These are phyloP conservation scores for Gossypium rotundifolium DNA, from an alignment of 345 rosid genomes.

Conservation along the genomic window DNA sequence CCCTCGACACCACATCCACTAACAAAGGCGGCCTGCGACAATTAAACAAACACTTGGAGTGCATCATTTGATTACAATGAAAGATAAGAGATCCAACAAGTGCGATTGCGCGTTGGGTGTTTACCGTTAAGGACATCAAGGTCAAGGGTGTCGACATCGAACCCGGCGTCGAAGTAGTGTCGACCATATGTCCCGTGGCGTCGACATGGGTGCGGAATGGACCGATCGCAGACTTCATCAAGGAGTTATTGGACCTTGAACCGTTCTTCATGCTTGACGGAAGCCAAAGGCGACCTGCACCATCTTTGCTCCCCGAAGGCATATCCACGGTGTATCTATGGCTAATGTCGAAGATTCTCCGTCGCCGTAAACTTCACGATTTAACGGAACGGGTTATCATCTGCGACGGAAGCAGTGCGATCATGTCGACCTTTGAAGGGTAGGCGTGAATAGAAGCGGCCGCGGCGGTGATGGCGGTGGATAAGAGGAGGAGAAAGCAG, in stretches of 20 bases:
- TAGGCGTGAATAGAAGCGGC: constrained; percentile 24
- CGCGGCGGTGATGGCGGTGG: not conserved
- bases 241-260: constrained; percentile 58
- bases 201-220: constrained; percentile 89
- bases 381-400: constrained; percentile 28
- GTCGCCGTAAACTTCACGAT: constrained; percentile 43
- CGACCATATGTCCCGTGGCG: constrained; percentile 76
- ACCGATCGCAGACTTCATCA: constrained; percentile 69
- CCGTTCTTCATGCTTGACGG: constrained; percentile 79
- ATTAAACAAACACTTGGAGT: not conserved
- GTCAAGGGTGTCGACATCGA: constrained; percentile 85
- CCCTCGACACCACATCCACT: constrained; percentile 61
- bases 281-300: constrained; percentile 62
- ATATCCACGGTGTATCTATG: constrained; percentile 51
- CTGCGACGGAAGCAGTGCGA: not conserved
- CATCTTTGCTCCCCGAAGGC: constrained; percentile 46
- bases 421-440: constrained; percentile 22
- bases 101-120: no score
- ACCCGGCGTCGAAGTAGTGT: constrained; percentile 76
- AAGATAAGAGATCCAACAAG: no score
- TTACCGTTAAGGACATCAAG: constrained; percentile 59
- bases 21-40: constrained; percentile 40
- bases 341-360: constrained; percentile 67
- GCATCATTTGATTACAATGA: no score
- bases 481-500: constrained; percentile 1